Evolutionary conservation across 2,329 filamentous ascomycete species (phyloP), one percentile per base, ranked within the genome.

Genomic region (Fusarium haematococcum): DNA sequence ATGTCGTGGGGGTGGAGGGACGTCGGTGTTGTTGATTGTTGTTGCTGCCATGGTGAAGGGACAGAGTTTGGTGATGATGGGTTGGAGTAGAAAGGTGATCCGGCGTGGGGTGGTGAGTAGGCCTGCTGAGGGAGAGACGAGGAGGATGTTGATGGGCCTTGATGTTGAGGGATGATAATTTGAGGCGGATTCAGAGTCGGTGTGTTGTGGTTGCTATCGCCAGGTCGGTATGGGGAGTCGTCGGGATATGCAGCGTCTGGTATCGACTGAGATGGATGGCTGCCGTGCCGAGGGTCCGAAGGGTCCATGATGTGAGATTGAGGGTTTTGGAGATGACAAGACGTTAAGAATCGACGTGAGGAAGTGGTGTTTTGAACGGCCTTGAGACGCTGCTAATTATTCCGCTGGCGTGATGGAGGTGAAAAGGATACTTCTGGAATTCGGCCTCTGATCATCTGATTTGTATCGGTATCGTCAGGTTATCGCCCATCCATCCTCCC

Each of bases 201-300:
- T 2, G 50, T 43, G 25, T 54, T 35, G 50, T 48, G 20, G 57
- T 16, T 45, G 41, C 20, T 45, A 13, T 56, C 48, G 39, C 70
- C 67, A 20, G 73, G 73, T 50, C 71, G 80, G 66, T 80, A 81
- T 7, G 75, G 69, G n/a, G 79, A 74, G 61, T 80, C 79, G 43
- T 80, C 77, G 5, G 80, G 79, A 48, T 80, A 81, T 41, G 80
- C 79, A 57, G 79, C 78, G 30, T 80, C 71, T 58, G 75, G 79
- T 30, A 81, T 81, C 18, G 79, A 78, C 30, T 79, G 68, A 25
- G 80, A 80, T 10, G 79, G 79, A 56, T 81, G 79, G 35, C 63
- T 72, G 65, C 68, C 64, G 60, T 72, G 65, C 8, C 56, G 68
- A 33, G 65, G 13, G 33, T 74, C 67, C 62, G 63, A 72, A n/a